phyloP scores from a whole-genome alignment of 2,329 filamentous ascomycete genomes.

The Botryotinia convoluta region DNA sequence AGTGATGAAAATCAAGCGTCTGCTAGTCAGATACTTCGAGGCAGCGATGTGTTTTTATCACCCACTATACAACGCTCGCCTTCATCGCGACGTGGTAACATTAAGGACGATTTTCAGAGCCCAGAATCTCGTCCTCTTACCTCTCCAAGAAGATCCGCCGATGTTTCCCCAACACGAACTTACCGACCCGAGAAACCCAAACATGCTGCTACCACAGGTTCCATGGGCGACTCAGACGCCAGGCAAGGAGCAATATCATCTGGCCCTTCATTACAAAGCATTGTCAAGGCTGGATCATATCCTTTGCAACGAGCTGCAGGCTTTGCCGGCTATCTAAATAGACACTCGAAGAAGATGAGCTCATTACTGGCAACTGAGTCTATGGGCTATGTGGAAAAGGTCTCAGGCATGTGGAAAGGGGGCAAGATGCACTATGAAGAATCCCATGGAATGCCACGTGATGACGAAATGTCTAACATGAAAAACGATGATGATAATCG shows the following conservation, averaged over 20 bases:
- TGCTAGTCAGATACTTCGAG: constrained; percentile 83
- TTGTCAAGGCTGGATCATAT: constrained; percentile 64
- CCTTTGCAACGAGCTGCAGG: constrained; percentile 80
- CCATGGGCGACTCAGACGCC: constrained; percentile 27
- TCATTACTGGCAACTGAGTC: constrained; percentile 82
- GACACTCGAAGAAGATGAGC: constrained; percentile 76
- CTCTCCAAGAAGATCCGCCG: constrained; percentile 25
- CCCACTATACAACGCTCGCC: constrained; percentile 62
- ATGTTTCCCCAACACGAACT: constrained; percentile 20
- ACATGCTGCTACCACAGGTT: constrained; percentile 31
- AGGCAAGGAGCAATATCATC: constrained; percentile 40
- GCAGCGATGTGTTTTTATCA: constrained; percentile 84
- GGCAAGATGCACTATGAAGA: constrained; percentile 84
- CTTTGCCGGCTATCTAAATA: constrained; percentile 79
- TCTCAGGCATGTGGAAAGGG: constrained; percentile 95
- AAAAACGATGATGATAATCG: constrained; percentile 54
- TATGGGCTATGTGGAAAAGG: constrained; percentile 95
- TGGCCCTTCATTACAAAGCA: constrained; percentile 54
- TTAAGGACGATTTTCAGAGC: constrained; percentile 22
- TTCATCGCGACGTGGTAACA: constrained; percentile 29
- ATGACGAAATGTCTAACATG: constrained; percentile 50
- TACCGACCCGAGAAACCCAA: constrained; percentile 21
- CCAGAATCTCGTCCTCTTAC: constrained; percentile 28
- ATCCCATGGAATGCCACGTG: constrained; percentile 49
- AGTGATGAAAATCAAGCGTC: constrained; percentile 74